phyloP scores from a whole-genome alignment of 116 monocot genomes.

The Papilionanthe hybrid region DNA sequence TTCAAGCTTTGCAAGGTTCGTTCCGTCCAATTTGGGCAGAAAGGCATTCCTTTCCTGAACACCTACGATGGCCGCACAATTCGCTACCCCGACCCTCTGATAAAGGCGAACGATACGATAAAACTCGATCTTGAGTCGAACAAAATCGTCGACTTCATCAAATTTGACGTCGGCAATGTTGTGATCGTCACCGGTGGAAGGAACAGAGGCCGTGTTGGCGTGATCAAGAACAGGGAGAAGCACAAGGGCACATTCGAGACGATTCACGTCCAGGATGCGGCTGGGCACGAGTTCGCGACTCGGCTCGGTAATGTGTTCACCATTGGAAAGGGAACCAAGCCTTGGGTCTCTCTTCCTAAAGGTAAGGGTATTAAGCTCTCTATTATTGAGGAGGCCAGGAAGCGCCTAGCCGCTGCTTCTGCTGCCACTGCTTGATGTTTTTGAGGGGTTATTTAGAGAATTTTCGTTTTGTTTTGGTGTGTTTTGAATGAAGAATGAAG shows the following conservation, averaged over 20 bases:
- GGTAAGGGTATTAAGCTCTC: constrained; percentile 78
- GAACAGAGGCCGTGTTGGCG: constrained; percentile 67
- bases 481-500: too few species aligned
- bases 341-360: constrained; percentile 68
- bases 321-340: constrained; percentile 56
- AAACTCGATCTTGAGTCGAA: constrained; percentile 53
- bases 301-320: constrained; percentile 63
- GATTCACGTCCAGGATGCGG: constrained; percentile 57
- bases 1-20: constrained; percentile 83
- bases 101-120: constrained; percentile 65
- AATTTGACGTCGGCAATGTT: constrained; percentile 71
- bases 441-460: too few species aligned
- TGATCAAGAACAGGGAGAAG: constrained; percentile 76
- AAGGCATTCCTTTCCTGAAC: constrained; percentile 65
- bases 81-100: constrained; percentile 69
- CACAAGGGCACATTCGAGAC: constrained; percentile 79
- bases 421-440: too few species aligned
- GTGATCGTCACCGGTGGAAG: constrained; percentile 82
- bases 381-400: constrained; percentile 6
- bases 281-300: constrained; percentile 70
- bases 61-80: constrained; percentile 80
- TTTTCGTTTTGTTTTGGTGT: too few species aligned
- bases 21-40: constrained; percentile 62
- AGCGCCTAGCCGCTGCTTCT: too few species aligned
- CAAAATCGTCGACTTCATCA: constrained; percentile 71